Base-by-base conservation (phyloP, 1,139 yeast genomes). In the Kodamaea derodonti region DNA sequence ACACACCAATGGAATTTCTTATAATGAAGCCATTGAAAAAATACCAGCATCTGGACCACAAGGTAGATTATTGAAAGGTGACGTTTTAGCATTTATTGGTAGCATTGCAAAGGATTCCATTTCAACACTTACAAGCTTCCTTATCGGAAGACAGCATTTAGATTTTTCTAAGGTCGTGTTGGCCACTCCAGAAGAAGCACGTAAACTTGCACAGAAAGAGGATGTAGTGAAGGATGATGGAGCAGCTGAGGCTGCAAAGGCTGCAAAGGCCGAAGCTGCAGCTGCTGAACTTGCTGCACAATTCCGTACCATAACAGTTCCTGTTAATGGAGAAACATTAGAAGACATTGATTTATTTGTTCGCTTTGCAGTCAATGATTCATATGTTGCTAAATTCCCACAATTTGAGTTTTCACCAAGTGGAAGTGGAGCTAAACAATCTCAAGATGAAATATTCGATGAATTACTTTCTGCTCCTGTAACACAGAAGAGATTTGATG, bases 11-110 rank as follows among this genome's bases (percentile, higher is more conserved):
- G 60, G 72, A 36, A 78, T 92, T 41, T 71, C 90, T 2, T 59
- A 60, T 38, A 81, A 75, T 30, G 88, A 83, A 13, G 96, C 96
- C 1, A 46, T 84, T 22, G 55, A 62, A 14, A 77, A 81, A 45
- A 86, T 92, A 47, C 69, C 75, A 24, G 95, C 97, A 6, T 73
- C 95, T 1, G 98, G 97, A 11, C 95, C 95, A 24, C 72, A 79
- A 40, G 97, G 97, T 14, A 75, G 95, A 51, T 58, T 92, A 33
- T 69, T 88, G 46, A 85, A 84, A 64, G 97, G 97, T 42, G 98
- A 92, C 56, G 87, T 90, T 1, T 72, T 90, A 46, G 94, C 95
- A 1, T 80, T 77, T 54, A 57, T 90, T 38, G 97, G 97, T 18
- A 58, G 74, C 42, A 84, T 90, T 39, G 59, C 84, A 12, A 51